Percentiles rank a stretch among this genome's conserved stretches.
Conservation (phyloP, 768 basidiomycete species). For the Sporobolomyces roseus region DNA sequence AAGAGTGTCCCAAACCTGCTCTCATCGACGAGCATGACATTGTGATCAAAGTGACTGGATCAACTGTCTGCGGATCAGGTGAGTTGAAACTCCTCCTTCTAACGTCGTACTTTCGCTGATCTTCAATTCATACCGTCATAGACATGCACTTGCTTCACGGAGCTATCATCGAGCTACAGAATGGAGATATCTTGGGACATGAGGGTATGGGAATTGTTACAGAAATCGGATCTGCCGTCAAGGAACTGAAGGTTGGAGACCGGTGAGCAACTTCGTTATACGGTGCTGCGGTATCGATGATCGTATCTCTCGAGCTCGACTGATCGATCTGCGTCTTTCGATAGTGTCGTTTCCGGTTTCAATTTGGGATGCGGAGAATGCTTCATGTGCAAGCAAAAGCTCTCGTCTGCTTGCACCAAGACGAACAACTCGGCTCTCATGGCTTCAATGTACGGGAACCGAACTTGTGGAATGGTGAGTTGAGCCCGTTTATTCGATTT, state of each 20-base stretch:
- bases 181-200: conserved; percentile 64
- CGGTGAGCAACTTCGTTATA: conserved; percentile 56
- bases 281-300: no score
- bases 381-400: conserved; percentile 66
- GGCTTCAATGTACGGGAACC: conserved; percentile 60
- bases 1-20: conserved; percentile 45
- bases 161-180: conserved; percentile 64
- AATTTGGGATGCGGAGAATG: conserved; percentile 44
- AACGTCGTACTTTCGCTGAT: neutral
- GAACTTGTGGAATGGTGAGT: conserved; percentile 58
- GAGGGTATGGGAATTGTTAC: conserved; percentile 68
- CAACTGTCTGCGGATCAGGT: conserved; percentile 65
- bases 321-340: neutral
- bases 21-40: conserved; percentile 72
- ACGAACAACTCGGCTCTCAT: conserved; percentile 62
- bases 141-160: conserved; percentile 66
- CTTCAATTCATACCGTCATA: conserved; percentile 36
- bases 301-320: no score
- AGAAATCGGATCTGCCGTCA: conserved; percentile 62
- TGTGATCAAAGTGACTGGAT: conserved; percentile 69
- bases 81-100: neutral
- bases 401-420: conserved; percentile 64
- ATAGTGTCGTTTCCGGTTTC: conserved; percentile 29
- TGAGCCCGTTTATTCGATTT: conserved; percentile 42
- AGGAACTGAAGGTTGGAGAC: conserved; percentile 60